Base-by-base conservation (phyloP, 2,329 filamentous ascomycete species). In the Fusarium nurragi region DNA sequence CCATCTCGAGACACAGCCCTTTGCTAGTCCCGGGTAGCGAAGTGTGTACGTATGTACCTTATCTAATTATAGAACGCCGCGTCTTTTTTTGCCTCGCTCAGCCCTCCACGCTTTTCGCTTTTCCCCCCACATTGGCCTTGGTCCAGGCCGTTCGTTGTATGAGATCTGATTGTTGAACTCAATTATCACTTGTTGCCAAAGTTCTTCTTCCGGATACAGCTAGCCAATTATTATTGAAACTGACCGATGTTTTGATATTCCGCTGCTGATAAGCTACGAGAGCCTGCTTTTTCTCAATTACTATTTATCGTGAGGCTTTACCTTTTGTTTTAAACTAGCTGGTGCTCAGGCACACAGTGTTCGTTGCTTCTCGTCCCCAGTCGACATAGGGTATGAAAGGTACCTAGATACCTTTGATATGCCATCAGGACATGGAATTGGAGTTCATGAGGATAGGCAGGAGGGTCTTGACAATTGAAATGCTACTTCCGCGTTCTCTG, bases 41-140 rank as follows among this genome's bases (percentile, higher is more conserved):
- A 45, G 19, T 22, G 45, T 53, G 51, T 51, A 40, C 34, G 34
- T 51, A 54, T 26, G 26, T 28, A 46, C 34, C 22, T 25, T 40
- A 43, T 59, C 69, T 71, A 71, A 71, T 62, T 71, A 71, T 71
- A 71, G 69, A 60, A 64, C 22, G 47, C 59, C 47, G 47, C 58
- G 51, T 30, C n/a, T n/a, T 53, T 55, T 64, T 66, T 68, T 52
- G 28, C 54, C 47, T 68, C 52, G 22, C 69, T 71, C 69, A 71
- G 69, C 68, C 68, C 45, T 50, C 51, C 4, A 34, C 32, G 32
- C 37, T 40, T 16, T 40, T 22, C 19, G 13, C 37, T 18, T 36
- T 12, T 21, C n/a, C 38, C 46, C 25, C 53, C 53, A 45, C 53
- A 56, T 37, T 37, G 55, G 54, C 48, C 13, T 54, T 37, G 32